A percentile compares a stretch with the other conserved stretches of the same genome.
Evolutionary conservation across 257 asterid genomes (phyloP).

Genomic region (Solanum arcanum): DNA sequence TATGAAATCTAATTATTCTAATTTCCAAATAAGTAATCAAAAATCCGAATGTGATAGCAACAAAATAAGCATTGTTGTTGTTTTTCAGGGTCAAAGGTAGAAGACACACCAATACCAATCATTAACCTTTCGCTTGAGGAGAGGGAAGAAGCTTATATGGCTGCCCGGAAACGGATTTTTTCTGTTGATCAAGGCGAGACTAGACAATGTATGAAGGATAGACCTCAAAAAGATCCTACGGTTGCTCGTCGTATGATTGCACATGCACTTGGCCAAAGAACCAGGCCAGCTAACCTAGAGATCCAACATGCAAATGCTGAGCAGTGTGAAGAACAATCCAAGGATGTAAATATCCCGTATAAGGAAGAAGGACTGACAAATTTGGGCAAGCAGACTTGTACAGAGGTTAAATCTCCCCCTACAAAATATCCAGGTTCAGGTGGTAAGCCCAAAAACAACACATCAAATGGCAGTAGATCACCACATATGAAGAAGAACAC

Average conservation of each 20-base stretch:
- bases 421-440: slow-evolving; percentile 9
- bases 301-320: slow-evolving; percentile 3
- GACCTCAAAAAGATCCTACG: slow-evolving; percentile 64
- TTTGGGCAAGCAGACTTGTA: not conserved
- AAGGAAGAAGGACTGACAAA: slow-evolving; percentile 13
- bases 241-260: slow-evolving; percentile 95
- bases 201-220: slow-evolving; percentile 29
- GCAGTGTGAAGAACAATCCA: slow-evolving; percentile 7
- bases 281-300: slow-evolving; percentile 26
- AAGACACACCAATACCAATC: slow-evolving; percentile 1
- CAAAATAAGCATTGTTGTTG: not conserved
- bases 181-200: slow-evolving; percentile 30
- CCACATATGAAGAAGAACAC: slow-evolving; percentile 12
- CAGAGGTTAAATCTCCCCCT: slow-evolving; percentile 8
- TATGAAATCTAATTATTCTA: not conserved
- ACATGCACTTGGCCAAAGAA: slow-evolving; percentile 79
- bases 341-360: slow-evolving; percentile 9
- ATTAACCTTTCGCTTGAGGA: slow-evolving; percentile 52
- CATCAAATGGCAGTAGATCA: slow-evolving; percentile 7
- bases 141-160: slow-evolving; percentile 62
- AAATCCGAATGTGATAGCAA: not conserved
- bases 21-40: not conserved
- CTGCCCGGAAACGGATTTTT: slow-evolving; percentile 64
- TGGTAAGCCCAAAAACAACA: slow-evolving; percentile 3
- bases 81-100: not conserved